Percentiles rank a stretch among this genome's conserved stretches.
Evolutionary conservation across 2,329 filamentous ascomycete species (phyloP).

Genomic region (Fusarium sp.): DNA sequence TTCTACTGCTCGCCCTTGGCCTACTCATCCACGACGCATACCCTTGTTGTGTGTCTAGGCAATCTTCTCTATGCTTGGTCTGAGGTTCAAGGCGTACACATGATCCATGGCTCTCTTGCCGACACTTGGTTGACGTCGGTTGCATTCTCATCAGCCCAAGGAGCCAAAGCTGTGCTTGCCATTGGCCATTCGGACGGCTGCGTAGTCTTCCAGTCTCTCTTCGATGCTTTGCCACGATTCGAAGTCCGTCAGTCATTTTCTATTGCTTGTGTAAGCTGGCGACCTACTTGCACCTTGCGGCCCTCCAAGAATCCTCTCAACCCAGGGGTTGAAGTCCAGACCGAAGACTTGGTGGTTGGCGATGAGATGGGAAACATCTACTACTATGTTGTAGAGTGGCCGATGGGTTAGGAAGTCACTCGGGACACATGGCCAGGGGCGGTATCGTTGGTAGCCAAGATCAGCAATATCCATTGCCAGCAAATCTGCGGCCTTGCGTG

Average conservation of each 20-base stretch:
- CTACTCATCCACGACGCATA: slow-evolving; percentile 78
- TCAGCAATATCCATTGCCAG: slow-evolving; percentile 78
- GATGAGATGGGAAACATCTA: slow-evolving; percentile 85
- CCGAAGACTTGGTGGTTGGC: slow-evolving; percentile 86
- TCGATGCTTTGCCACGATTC: slow-evolving; percentile 76
- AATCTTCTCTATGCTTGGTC: slow-evolving; percentile 89
- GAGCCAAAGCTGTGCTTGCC: slow-evolving; percentile 81
- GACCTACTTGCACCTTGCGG: slow-evolving; percentile 66
- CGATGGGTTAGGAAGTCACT: slow-evolving; percentile 67
- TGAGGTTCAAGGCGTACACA: slow-evolving; percentile 71
- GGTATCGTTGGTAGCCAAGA: slow-evolving; percentile 78
- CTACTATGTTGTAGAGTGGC: slow-evolving; percentile 92
- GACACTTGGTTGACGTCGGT: slow-evolving; percentile 77
- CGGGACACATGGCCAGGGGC: slow-evolving; percentile 77
- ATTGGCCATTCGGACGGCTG: slow-evolving; percentile 82
- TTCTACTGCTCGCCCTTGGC: slow-evolving; percentile 94
- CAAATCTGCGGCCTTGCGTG: slow-evolving; percentile 95
- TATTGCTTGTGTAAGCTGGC: slow-evolving; percentile 84
- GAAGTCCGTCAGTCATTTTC: slow-evolving; percentile 75
- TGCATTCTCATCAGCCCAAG: slow-evolving; percentile 85
- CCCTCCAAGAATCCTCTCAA: slow-evolving; percentile 60
- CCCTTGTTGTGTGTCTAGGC: slow-evolving; percentile 84
- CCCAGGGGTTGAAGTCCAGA: slow-evolving; percentile 63
- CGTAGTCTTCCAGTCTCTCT: slow-evolving; percentile 80
- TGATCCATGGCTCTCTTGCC: slow-evolving; percentile 49